Conservation (phyloP, 2,329 filamentous ascomycete species). For the Cercospora canescens region DNA sequence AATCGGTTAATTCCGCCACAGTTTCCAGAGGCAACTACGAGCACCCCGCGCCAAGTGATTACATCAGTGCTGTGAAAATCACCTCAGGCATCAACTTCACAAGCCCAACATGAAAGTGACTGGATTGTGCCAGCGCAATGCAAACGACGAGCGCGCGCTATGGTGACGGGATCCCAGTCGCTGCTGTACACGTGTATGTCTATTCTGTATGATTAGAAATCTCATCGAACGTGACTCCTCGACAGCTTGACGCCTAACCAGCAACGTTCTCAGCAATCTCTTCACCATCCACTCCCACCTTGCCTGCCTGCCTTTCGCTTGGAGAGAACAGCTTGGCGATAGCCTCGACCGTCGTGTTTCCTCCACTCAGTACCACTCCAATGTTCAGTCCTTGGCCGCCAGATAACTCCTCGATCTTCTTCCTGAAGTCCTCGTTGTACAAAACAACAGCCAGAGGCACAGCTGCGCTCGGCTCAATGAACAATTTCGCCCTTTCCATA, state of each 20-base stretch:
- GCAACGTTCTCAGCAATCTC: constrained; percentile 49
- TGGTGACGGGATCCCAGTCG: not conserved
- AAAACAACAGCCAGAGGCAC: constrained; percentile 82
- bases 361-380: constrained; percentile 62
- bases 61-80: not conserved
- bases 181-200: not conserved
- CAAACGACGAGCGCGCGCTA: not conserved
- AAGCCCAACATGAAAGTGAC: not conserved
- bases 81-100: not conserved
- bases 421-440: constrained; percentile 81
- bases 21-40: constrained; percentile 6
- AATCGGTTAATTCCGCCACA: not conserved
- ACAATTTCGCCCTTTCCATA: constrained; percentile 83
- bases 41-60: constrained; percentile 3
- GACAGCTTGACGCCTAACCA: constrained; percentile 15
- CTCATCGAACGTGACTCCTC: not conserved
- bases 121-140: not conserved
- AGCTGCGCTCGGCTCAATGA: constrained; percentile 84
- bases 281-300: constrained; percentile 43
- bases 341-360: constrained; percentile 64
- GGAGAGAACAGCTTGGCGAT: constrained; percentile 55
- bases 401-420: constrained; percentile 67
- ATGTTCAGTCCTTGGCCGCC: constrained; percentile 74
- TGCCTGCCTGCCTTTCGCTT: constrained; percentile 42
- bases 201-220: not conserved